Conservation (phyloP, 352 stramenopile species). For the Phytophthora tubulina region DNA sequence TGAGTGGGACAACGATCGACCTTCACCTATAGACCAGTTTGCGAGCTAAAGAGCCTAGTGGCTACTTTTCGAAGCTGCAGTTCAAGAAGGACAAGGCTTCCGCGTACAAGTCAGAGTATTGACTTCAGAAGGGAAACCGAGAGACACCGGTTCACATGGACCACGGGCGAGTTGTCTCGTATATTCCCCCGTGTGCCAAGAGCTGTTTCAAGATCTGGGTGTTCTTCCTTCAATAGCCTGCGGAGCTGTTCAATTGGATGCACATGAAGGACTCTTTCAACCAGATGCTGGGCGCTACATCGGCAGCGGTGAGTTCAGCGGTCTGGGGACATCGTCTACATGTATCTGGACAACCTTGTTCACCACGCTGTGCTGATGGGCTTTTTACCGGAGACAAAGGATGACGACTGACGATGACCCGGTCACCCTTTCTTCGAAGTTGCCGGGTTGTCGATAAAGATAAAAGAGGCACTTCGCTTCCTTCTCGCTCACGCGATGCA, state of each 20-base stretch:
- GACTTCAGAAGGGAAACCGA: constrained; percentile 5
- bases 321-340: background rate
- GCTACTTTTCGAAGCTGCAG: background rate
- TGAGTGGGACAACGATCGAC: too few species aligned
- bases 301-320: background rate
- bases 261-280: background rate
- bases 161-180: constrained; percentile 7
- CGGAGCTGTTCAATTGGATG: background rate
- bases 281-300: background rate
- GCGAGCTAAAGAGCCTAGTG: too few species aligned
- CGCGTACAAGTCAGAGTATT: constrained; percentile 5
- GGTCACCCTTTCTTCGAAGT: too few species aligned
- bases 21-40: too few species aligned
- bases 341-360: background rate
- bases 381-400: background rate
- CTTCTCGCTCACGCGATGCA: too few species aligned
- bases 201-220: constrained; percentile 23
- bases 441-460: too few species aligned
- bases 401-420: too few species aligned
- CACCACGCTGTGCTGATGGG: constrained; percentile 7
- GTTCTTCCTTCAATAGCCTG: background rate
- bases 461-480: too few species aligned
- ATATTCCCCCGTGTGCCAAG: background rate
- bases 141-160: constrained; percentile 14
- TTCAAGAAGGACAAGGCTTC: background rate